Base-by-base conservation (phyloP, 306 rosid genomes). In the Vigna mungo region DNA sequence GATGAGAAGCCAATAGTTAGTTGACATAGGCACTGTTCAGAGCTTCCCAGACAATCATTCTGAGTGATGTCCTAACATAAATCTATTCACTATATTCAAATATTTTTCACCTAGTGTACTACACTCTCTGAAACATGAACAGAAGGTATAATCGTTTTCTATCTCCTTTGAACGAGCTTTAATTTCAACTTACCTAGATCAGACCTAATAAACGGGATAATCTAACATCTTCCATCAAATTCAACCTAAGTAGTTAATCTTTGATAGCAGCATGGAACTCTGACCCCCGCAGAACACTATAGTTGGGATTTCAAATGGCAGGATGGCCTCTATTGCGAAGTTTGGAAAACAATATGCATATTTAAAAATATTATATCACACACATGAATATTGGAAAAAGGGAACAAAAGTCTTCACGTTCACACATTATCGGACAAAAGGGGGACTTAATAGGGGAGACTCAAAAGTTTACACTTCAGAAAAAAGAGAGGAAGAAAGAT, bases 41-140 rank as follows among this genome's bases (percentile, higher is more conserved):
- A 54, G 60, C 60, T 18, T 11, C 30, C 60, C 14, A 53, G 61
- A 0, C 32, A 54, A 6, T 20, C 60, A 53, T 52, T 54, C 15
- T 20, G 15, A 54, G 32, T 54, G 3, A 27, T 54, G 32, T 54
- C 15, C 30, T 25, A 20, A 54, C 30, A 62, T 61, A 52, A 59
- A 76, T 51, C 69, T 53, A 72, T 9, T 68, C 51, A 51, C 5
- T 18, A 9, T 62, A 76, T 66, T 79, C 37, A 72, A 79, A 70
- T 71, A 47, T 47, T 18, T 36, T 30, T 63, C 60, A 76, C 59
- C 12, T 68, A 20, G 68, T 34, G 64, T 34, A 70, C 68, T 34
- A 55, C 79, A 62, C 44, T 32, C 66, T 18, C 8, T 17, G 25
- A 53, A 51, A 6, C 51, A 27, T 39, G 17, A 79, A 62, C 80